A percentile compares a stretch with the other conserved stretches of the same genome.
Evolutionary conservation across 768 basidiomycete genomes (phyloP).

Genomic region (Tubosaeta brunneosetosa): DNA sequence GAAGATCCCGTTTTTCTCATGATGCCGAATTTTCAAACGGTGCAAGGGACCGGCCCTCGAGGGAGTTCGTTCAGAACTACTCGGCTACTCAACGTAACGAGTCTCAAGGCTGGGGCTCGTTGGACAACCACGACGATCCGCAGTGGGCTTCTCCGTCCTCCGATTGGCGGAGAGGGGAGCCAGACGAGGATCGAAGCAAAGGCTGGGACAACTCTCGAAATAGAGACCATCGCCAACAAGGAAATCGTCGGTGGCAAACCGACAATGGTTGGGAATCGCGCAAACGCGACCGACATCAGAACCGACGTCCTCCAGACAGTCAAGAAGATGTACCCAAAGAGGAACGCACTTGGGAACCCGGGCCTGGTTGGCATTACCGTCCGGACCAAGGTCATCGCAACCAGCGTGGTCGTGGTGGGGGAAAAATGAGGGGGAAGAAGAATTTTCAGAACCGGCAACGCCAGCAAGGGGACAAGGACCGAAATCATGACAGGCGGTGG

Average conservation of each 20-base stretch:
- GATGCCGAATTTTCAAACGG: slow-evolving; percentile 39
- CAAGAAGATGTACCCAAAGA: slow-evolving; percentile 31
- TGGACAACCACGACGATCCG: slow-evolving; percentile 38
- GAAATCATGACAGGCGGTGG: slow-evolving; percentile 25
- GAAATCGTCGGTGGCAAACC: slow-evolving; percentile 31
- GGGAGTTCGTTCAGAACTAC: slow-evolving; percentile 43
- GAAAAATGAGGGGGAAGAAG: slow-evolving; percentile 35
- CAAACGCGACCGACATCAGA: slow-evolving; percentile 43
- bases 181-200: slow-evolving; percentile 36
- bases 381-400: slow-evolving; percentile 37
- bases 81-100: slow-evolving; percentile 46
- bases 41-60: slow-evolving; percentile 42
- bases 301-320: slow-evolving; percentile 27
- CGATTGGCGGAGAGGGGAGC: slow-evolving; percentile 38
- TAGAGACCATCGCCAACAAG: slow-evolving; percentile 32
- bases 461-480: slow-evolving; percentile 27
- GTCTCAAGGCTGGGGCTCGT: slow-evolving; percentile 39
- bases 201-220: slow-evolving; percentile 33
- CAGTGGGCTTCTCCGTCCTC: slow-evolving; percentile 41
- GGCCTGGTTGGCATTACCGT: slow-evolving; percentile 58
- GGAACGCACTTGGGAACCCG: slow-evolving; percentile 71
- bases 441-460: slow-evolving; percentile 32
- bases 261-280: slow-evolving; percentile 51
- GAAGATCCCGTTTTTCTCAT: slow-evolving; percentile 39
- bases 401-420: slow-evolving; percentile 37